A percentile compares a stretch with the other conserved stretches of the same genome.
Evolutionary conservation across 2,329 filamentous ascomycete genomes (phyloP).

Genomic region (Paecilomyces sp.): DNA sequence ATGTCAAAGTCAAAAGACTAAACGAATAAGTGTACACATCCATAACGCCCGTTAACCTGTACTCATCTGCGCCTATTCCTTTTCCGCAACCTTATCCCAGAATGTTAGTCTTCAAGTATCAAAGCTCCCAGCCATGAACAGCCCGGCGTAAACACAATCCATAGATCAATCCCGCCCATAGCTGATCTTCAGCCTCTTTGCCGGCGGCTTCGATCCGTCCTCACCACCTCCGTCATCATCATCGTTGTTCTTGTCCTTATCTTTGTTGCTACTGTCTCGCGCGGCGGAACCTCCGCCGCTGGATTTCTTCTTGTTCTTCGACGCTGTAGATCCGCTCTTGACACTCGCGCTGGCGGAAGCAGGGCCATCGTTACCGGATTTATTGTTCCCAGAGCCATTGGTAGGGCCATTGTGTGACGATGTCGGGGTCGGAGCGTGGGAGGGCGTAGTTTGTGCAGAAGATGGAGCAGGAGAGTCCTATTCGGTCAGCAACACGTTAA

Average conservation of each 20-base stretch:
- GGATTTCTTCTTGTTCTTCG: constrained; percentile 37
- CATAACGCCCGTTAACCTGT: background rate
- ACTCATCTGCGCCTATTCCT: background rate
- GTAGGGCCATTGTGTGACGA: constrained; percentile 25
- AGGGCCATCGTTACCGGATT: constrained; percentile 18
- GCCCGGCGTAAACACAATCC: background rate
- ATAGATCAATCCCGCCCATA: constrained; percentile 33
- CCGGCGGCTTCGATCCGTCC: constrained; percentile 27
- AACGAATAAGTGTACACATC: background rate
- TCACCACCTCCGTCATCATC: constrained; percentile 20
- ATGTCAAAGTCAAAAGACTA: background rate
- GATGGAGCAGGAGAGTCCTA: constrained; percentile 38
- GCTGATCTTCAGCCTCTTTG: constrained; percentile 40
- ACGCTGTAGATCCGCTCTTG: constrained; percentile 22
- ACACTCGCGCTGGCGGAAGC: constrained; percentile 21
- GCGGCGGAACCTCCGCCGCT: constrained; percentile 11
- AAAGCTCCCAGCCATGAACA: background rate
- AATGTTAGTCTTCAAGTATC: background rate
- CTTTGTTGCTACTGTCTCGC: constrained; percentile 16
- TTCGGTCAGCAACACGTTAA: background rate
- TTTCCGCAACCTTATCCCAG: background rate
- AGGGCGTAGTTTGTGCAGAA: constrained; percentile 40
- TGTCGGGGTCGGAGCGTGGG: constrained; percentile 39
- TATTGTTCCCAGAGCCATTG: constrained; percentile 10
- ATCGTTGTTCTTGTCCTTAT: constrained; percentile 22